Percentiles rank a stretch among this genome's conserved stretches.
Conservation (phyloP, 2,329 filamentous ascomycete genomes). For the Rugonectria rugulosa region DNA sequence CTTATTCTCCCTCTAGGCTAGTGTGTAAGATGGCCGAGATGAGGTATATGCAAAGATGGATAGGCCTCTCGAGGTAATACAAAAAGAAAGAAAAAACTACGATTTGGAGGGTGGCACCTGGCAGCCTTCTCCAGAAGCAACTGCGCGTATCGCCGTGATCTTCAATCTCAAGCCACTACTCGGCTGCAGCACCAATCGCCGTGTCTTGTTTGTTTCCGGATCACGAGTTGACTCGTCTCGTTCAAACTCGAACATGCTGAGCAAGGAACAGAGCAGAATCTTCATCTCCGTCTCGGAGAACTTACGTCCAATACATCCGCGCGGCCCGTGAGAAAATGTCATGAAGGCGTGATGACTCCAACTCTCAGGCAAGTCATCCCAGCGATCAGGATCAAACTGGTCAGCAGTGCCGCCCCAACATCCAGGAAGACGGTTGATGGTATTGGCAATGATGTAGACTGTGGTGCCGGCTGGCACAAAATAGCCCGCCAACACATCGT, state of each 20-base stretch:
- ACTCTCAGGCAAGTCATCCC: slow-evolving; percentile 36
- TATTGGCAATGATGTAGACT: slow-evolving; percentile 42
- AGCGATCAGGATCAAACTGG: slow-evolving; percentile 48
- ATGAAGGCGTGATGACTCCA: slow-evolving; percentile 74
- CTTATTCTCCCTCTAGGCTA: too few species aligned
- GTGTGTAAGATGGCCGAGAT: too few species aligned
- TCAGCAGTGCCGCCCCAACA: slow-evolving; percentile 48
- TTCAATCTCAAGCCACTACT: not conserved
- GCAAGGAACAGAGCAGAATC: not conserved
- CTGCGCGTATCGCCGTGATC: not conserved
- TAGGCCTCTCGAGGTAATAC: too few species aligned
- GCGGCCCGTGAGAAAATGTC: slow-evolving; percentile 73
- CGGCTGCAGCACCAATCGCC: not conserved
- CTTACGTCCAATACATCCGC: slow-evolving; percentile 41
- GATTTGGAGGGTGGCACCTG: not conserved
- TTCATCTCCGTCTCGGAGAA: slow-evolving; percentile 28
- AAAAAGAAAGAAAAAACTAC: too few species aligned
- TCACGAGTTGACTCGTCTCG: not conserved
- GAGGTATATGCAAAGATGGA: too few species aligned
- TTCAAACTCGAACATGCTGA: not conserved
- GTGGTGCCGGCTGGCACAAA: slow-evolving; percentile 47
- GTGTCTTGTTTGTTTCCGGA: not conserved
- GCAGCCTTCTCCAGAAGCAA: not conserved
- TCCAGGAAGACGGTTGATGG: slow-evolving; percentile 40
- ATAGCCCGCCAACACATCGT: slow-evolving; percentile 44